Conservation (phyloP, 2,329 filamentous ascomycete genomes). For the Fusarium pseudograminearum region DNA sequence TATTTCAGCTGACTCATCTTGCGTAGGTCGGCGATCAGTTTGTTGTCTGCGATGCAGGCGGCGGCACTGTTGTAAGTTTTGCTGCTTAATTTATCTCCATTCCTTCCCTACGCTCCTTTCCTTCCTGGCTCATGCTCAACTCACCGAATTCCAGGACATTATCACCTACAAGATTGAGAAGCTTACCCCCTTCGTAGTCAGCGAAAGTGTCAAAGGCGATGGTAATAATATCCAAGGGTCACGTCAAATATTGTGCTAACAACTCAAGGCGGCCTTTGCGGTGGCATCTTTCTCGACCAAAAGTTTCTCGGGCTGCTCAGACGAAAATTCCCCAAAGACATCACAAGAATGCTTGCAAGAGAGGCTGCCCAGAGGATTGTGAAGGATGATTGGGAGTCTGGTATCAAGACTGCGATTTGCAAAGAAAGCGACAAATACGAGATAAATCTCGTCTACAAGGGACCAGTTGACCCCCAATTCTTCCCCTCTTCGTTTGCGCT, state of each 20-base stretch:
- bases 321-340: constrained; percentile 30
- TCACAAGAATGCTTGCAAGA: constrained; percentile 26
- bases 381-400: constrained; percentile 48
- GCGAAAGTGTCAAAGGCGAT: constrained; percentile 55
- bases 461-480: not conserved
- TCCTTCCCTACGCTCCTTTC: not conserved
- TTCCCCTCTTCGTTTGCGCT: constrained; percentile 16
- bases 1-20: not conserved
- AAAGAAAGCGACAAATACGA: constrained; percentile 18
- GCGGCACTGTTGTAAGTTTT: constrained; percentile 52
- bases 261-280: constrained; percentile 53
- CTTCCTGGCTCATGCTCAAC: not conserved
- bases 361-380: constrained; percentile 32
- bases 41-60: constrained; percentile 55
- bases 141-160: constrained; percentile 49
- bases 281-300: constrained; percentile 58
- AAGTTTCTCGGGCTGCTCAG: constrained; percentile 49
- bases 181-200: constrained; percentile 47
- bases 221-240: constrained; percentile 38
- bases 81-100: not conserved
- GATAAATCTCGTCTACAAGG: constrained; percentile 15
- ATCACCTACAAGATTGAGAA: constrained; percentile 55
- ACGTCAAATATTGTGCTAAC: not conserved
- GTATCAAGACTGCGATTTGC: constrained; percentile 47
- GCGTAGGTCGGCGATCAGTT: constrained; percentile 45